Evolutionary conservation across 371 early-diverging fungal genomes (phyloP).

Genomic region (Conidiobolus incongruus): DNA sequence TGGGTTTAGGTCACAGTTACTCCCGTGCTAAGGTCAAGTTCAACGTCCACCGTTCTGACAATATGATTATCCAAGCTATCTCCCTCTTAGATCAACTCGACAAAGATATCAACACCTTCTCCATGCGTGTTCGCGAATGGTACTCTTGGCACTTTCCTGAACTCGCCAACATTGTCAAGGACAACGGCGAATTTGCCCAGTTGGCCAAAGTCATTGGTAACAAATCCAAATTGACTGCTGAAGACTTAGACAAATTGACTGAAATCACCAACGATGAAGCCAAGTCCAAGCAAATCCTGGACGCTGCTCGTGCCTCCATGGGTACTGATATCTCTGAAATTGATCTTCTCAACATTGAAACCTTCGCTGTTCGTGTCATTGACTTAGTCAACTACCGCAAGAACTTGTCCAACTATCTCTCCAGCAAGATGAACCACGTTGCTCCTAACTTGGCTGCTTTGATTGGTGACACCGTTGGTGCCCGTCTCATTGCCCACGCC

Average conservation of each 20-base stretch:
- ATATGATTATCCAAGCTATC: constrained; percentile 91
- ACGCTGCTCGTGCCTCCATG: constrained; percentile 90
- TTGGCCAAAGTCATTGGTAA: constrained; percentile 39
- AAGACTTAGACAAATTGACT: constrained; percentile 50
- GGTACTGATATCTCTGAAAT: constrained; percentile 80
- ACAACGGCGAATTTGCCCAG: constrained; percentile 52
- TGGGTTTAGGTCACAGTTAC: constrained; percentile 60
- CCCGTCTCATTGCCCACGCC: constrained; percentile 87
- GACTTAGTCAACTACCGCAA: constrained; percentile 73
- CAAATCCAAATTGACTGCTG: constrained; percentile 60
- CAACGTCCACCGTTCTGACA: constrained; percentile 83
- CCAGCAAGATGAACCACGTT: constrained; percentile 92
- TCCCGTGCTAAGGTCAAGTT: constrained; percentile 82
- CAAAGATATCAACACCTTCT: constrained; percentile 89
- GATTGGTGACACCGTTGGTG: constrained; percentile 92
- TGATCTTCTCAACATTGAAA: constrained; percentile 83
- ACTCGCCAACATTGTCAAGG: constrained; percentile 56
- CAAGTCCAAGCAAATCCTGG: constrained; percentile 69
- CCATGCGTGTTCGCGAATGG: constrained; percentile 92
- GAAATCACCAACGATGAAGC: constrained; percentile 78
- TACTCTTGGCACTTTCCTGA: constrained; percentile 99
- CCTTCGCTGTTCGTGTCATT: constrained; percentile 79
- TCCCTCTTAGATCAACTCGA: constrained; percentile 81
- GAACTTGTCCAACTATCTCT: constrained; percentile 94
- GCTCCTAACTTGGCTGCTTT: constrained; percentile 96